Evolutionary conservation across 805 yeast genomes (phyloP), one percentile per base, ranked within the genome.

Genomic region (Pichia insulana): DNA sequence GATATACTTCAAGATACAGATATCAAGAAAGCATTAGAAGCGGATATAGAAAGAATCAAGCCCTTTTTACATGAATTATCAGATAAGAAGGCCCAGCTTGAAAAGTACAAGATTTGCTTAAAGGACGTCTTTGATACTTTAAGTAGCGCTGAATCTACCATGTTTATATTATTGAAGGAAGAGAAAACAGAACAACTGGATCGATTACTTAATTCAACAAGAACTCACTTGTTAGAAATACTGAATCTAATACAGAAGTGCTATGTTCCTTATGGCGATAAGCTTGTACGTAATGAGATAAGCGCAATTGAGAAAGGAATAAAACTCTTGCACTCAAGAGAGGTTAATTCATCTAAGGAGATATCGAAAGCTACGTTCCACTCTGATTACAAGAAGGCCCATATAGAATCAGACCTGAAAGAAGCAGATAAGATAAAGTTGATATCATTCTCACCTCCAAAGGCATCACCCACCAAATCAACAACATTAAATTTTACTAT

Each of bases 81-180:
- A 22, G n/a, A 36, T 9, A 47, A 47, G 18, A 57, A 54, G 36
- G 42, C 36, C 2, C 49, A 44, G 19, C 57, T 47, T 30, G 46
- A 51, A 15, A 55, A 60, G 34, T 53, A 57, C 28, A 37, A 40
- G 5, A 42, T 51, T 9, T 53, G 58, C 35, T 45, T 61, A 27
- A 43, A 49, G 7, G 64, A 60, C 30, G 44, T 54, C 3, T 55
- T 62, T 40, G 57, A 53, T 17, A 53, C 44, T 11, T 41, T 59
- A 13, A 18, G 41, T 3, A 41, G 46, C 7, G 42, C 56, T 44
- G 66, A 61, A 46, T 30, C 40, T 0, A 31, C 50, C 3, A 40
- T 61, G 20, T 48, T 46, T 35, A 20, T 42, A 3, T 39, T 55
- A 20, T 42, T 57, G 1, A 10, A 46, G 5, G 45, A 42, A 22